Conservation (phyloP, 306 rosid genomes). For the Pyrus communis region DNA sequence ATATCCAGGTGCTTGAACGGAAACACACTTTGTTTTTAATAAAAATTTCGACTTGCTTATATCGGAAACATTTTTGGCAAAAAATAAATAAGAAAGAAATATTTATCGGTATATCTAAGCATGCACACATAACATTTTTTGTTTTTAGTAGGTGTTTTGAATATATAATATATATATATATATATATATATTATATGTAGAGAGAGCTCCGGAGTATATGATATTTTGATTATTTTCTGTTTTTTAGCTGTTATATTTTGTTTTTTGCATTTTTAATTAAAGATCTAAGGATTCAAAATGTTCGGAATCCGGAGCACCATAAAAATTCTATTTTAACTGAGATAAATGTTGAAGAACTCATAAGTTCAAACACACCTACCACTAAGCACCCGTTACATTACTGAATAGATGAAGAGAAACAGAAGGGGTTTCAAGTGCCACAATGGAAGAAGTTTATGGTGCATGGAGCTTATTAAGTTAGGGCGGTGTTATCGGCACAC, state of each 20-base stretch:
- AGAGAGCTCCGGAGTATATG: too few species aligned
- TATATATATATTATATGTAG: too few species aligned
- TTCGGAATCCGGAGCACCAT: too few species aligned
- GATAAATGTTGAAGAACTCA: neutral
- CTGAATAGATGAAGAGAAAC: neutral
- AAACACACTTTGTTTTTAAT: neutral
- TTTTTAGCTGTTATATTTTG: too few species aligned
- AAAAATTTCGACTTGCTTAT: neutral
- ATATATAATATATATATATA: too few species aligned
- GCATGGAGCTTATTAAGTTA: too few species aligned
- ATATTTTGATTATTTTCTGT: too few species aligned
- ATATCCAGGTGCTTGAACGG: neutral
- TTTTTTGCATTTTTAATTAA: too few species aligned
- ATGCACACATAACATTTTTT: neutral
- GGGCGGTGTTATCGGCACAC: accelerated
- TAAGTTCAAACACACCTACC: constrained; percentile 4
- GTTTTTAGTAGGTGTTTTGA: neutral
- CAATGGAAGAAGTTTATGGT: neutral
- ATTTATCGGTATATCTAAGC: too few species aligned
- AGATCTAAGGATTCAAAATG: too few species aligned
- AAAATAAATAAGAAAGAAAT: too few species aligned
- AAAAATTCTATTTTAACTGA: neutral
- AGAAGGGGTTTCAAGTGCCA: neutral
- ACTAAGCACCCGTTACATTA: neutral
- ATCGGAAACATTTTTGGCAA: too few species aligned